Percentiles rank a stretch among this genome's conserved stretches.
Evolutionary conservation across 129 eudicot species (phyloP).

Genomic region (Arctium lappa): DNA sequence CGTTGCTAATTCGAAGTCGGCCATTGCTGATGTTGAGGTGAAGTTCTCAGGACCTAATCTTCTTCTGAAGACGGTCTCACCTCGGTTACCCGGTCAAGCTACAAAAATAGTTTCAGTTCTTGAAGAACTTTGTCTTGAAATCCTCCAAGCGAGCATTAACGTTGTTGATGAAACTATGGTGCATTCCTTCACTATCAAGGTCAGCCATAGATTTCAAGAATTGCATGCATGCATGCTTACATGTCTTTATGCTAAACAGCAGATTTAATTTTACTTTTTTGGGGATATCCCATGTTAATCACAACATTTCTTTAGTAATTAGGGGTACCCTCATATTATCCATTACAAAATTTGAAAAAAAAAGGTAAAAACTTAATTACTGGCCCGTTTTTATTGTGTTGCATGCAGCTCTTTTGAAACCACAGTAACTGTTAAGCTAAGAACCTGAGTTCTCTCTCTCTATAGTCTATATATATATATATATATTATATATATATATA

Average conservation of each 20-base stretch:
- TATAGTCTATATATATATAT: too few relatives aligned
- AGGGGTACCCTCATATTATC: background rate
- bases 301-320: background rate
- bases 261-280: background rate
- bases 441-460: background rate
- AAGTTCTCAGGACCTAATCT: conserved; percentile 82
- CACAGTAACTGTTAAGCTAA: background rate
- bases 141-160: conserved; percentile 57
- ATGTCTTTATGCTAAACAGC: conserved; percentile 3
- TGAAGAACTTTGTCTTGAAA: conserved; percentile 73
- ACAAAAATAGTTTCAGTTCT: conserved; percentile 67
- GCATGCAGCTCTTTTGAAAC: background rate
- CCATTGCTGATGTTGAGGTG: conserved; percentile 84
- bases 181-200: conserved; percentile 83
- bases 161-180: conserved; percentile 62
- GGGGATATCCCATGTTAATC: conserved; percentile 7
- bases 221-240: conserved; percentile 12
- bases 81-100: conserved; percentile 69
- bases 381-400: background rate
- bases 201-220: conserved; percentile 16
- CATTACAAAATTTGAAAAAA: background rate
- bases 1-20: conserved; percentile 73
- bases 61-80: conserved; percentile 66
- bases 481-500: too few relatives aligned
- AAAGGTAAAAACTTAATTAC: background rate